Percentiles rank a stretch among this genome's conserved stretches.
These are phyloP conservation scores for Eruca vesicaria DNA, from an alignment of 441 rosid species.

Conservation along the genomic window DNA sequence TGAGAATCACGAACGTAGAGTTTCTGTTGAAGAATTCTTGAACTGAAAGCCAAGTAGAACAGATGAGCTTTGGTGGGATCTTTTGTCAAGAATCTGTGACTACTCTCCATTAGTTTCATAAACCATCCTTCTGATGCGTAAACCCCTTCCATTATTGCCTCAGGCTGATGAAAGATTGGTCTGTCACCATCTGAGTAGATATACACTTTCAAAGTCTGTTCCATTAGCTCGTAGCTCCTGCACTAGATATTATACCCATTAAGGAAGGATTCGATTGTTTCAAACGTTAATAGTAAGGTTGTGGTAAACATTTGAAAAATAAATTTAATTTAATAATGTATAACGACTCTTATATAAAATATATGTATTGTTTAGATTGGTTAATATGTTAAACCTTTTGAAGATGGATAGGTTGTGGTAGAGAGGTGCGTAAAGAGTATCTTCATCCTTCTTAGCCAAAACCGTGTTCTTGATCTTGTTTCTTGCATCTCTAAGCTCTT, in stretches of 20 bases:
- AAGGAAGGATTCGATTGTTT: neutral
- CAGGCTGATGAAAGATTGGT: constrained; percentile 66
- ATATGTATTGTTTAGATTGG: neutral
- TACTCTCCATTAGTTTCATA: constrained; percentile 71
- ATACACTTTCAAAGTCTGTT: constrained; percentile 64
- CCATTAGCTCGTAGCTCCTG: constrained; percentile 93
- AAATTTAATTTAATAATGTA: no score
- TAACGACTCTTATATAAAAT: neutral
- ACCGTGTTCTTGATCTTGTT: constrained; percentile 54
- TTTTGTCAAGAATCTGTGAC: constrained; percentile 56
- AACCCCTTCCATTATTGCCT: constrained; percentile 52
- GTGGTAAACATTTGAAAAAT: neutral
- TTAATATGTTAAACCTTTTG: constrained; percentile 48
- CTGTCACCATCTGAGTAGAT: constrained; percentile 71
- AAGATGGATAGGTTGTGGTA: constrained; percentile 69
- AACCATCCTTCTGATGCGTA: constrained; percentile 68
- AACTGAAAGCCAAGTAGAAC: constrained; percentile 81
- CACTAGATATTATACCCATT: neutral
- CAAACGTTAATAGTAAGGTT: neutral
- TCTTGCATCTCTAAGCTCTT: constrained; percentile 51
- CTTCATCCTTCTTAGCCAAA: constrained; percentile 44
- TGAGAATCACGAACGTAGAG: constrained; percentile 69
- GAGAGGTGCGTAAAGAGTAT: constrained; percentile 57
- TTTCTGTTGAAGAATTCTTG: constrained; percentile 58
- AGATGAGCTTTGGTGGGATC: constrained; percentile 70